Evolutionary conservation across 345 rosid genomes (phyloP), one percentile per base, ranked within the genome.

Genomic region (Eucalyptus decipiens): DNA sequence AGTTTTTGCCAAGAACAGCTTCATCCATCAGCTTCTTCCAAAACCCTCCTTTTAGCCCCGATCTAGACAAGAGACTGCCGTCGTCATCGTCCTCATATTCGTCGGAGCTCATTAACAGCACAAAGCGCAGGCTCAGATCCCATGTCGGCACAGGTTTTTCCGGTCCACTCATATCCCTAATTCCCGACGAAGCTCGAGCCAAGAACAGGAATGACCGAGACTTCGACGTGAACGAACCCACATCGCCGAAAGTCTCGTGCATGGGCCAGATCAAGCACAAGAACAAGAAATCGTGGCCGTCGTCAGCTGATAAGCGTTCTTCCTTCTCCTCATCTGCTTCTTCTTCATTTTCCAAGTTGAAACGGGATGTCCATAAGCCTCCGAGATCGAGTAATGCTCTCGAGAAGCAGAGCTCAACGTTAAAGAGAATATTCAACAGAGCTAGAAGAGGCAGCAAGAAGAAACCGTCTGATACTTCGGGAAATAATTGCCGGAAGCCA

Each of bases 211-310:
- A 86, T 11, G 86, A 87, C 47, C 62, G 15, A 67, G 91, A 85
- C 34, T 91, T 88, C 24, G 89, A 90, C 21, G 90, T 91, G n/a
- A 91, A 92, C 19, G 98, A 96, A 86, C 99, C 99, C 17, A 94
- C 93, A n/a, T 97, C 99, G 11, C 99, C 99, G 18, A 97, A 97
- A 90, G 93, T 97, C 62, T 97, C 99, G 1, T 97, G 99, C 87
- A 97, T 97, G 91, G 99, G 99, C 30, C 97, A 96, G 88, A 95
- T 97, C 95, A 97, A 97, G 92, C 93, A 92, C 89, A 95, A 91
- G 92, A 94, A 94, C 48, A 90, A 89, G 26, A 89, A 42, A 86
- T 37, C 85, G 85, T 42, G 47, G 85, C 28, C 85, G 47, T 24
- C 85, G 28, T 40, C 85, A 76, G 85, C 85, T 40, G 85, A 76